Evolutionary conservation across 257 asterid genomes (phyloP), one percentile per base, ranked within the genome.

Genomic region (Mentha longifolia): DNA sequence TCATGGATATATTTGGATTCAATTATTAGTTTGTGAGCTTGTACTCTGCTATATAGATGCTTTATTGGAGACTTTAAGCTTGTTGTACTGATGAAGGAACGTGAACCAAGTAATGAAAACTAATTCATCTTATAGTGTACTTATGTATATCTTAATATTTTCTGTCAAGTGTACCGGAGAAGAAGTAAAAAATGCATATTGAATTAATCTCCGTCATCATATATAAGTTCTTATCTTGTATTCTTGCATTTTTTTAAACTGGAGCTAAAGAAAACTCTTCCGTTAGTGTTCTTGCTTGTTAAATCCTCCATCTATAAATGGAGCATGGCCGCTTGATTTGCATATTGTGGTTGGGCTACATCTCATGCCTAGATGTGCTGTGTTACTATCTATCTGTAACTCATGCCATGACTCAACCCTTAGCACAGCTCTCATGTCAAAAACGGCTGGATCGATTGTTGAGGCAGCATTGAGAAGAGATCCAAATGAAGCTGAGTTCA

Each of bases 361-460:
- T 65, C 7, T 49, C 42, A 45, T 35, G 50, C 45, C 55, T 20
- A 41, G 56, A 15, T 47, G 19, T 58, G n/a, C 0, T 7, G 49
- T 37, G 60, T 45, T 47, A 50, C 46, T 35, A 65, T 71, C 28
- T 65, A 67, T 50, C n/a, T 60, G 74, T 76, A 49, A 56, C 68
- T 78, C 61, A 71, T 74, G 52, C 78, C 70, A 60, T 74, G 74
- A 72, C 59, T 78, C 76, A 75, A 81, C 71, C 83, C 72, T 74
- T 70, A 75, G 79, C 73, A 80, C 86, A 94, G 99, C 89, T 72
- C 92, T 91, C 59, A 91, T 94, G 98, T 94, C 99, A 51, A 94
- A 94, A 82, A 88, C 97, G 41, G 97, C 99, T 84, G 98, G 98
- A 88, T 89, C 99, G 33, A 94, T 94, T 70, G 95, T 94, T 82